Evolutionary conservation across 768 basidiomycete genomes (phyloP).

Genomic region (Auricularia sp.): DNA sequence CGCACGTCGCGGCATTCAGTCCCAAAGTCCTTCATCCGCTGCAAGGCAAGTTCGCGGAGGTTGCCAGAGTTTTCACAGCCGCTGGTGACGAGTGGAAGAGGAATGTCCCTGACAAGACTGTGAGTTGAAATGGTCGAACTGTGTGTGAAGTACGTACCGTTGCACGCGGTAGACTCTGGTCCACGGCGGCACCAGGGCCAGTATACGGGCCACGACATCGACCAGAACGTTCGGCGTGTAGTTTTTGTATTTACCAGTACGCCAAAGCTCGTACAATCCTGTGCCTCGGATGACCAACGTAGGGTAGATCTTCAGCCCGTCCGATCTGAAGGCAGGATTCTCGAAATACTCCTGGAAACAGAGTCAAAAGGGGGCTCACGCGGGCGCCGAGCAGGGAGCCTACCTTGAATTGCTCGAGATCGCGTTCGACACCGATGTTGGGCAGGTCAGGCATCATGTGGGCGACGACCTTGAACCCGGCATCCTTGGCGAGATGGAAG

Average conservation of each 20-base stretch:
- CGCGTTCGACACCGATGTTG: conserved; percentile 93
- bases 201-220: conserved; percentile 90
- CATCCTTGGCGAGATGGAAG: conserved; percentile 96
- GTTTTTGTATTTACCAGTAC: conserved; percentile 96
- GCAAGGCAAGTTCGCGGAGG: conserved; percentile 87
- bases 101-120: conserved; percentile 68
- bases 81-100: conserved; percentile 89
- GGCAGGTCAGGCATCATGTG: conserved; percentile 99
- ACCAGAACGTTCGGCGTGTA: conserved; percentile 98
- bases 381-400: too few relatives aligned
- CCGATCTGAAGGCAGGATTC: conserved; percentile 93
- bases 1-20: conserved; percentile 95
- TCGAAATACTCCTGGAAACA: conserved; percentile 76
- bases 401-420: conserved; percentile 90
- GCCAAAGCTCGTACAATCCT: conserved; percentile 90
- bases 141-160: conserved; percentile 37
- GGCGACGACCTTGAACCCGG: conserved; percentile 98
- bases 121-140: not conserved
- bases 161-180: conserved; percentile 97
- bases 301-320: conserved; percentile 97
- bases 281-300: conserved; percentile 97
- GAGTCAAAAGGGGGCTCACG: not conserved
- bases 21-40: conserved; percentile 98
- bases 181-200: conserved; percentile 97
- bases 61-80: conserved; percentile 98